phyloP scores from a whole-genome alignment of 148 eudicot genomes.

The Persicaria tinctoria region DNA sequence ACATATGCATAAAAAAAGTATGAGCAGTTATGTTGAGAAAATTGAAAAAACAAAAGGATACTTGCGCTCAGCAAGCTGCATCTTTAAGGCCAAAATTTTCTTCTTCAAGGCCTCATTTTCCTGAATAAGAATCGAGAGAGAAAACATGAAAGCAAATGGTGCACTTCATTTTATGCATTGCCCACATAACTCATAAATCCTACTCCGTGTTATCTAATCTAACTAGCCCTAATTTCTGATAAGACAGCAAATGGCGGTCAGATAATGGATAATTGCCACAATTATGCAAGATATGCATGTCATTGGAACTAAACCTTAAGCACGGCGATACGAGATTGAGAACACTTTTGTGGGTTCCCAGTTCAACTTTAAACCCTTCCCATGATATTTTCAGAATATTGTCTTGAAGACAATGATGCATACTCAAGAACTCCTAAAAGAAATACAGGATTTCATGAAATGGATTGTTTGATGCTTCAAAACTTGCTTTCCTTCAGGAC shows the following conservation, averaged over 20 bases:
- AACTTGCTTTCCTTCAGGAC: neutral
- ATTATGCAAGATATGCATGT: neutral
- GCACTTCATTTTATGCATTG: neutral
- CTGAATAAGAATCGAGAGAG: too few relatives aligned
- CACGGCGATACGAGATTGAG: neutral
- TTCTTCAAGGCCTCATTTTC: too few relatives aligned
- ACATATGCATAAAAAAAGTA: too few relatives aligned
- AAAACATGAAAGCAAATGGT: too few relatives aligned
- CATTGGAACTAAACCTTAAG: neutral
- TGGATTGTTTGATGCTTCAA: neutral
- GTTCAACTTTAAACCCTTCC: neutral
- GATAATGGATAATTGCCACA: neutral
- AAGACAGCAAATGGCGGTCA: neutral
- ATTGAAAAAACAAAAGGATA: too few relatives aligned
- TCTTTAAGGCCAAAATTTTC: too few relatives aligned
- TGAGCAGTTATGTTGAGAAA: too few relatives aligned
- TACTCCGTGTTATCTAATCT: neutral
- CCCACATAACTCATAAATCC: neutral
- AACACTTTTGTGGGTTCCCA: neutral
- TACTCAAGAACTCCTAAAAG: neutral
- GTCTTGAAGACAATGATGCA: neutral
- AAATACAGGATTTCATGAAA: neutral
- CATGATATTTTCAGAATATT: neutral
- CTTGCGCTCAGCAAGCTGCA: too few relatives aligned
- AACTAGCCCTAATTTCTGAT: neutral